Evolutionary conservation across 768 basidiomycete genomes (phyloP).

Genomic region (Royoungia palumana): DNA sequence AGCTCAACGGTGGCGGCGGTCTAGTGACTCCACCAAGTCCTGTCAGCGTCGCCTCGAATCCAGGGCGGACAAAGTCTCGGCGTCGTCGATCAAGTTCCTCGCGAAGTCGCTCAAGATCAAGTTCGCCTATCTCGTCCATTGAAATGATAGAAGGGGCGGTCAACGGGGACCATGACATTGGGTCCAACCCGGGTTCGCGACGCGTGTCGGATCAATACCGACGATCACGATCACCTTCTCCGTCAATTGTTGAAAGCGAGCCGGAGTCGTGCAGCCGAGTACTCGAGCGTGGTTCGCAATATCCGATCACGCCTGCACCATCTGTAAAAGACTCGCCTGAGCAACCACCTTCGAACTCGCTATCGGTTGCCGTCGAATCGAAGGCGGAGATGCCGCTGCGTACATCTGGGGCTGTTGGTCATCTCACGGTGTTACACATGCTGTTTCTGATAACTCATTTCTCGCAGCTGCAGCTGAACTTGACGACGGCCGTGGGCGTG

Average conservation of each 20-base stretch:
- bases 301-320: slow-evolving; percentile 30
- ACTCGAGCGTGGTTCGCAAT: slow-evolving; percentile 20
- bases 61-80: slow-evolving; percentile 38
- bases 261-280: slow-evolving; percentile 22
- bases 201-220: slow-evolving; percentile 22
- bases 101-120: slow-evolving; percentile 36
- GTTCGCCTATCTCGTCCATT: slow-evolving; percentile 33
- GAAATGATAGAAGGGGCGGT: slow-evolving; percentile 32
- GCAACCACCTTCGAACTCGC: slow-evolving; percentile 11
- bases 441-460: slow-evolving; percentile 19
- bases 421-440: slow-evolving; percentile 15
- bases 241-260: slow-evolving; percentile 30
- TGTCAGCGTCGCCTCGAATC: slow-evolving; percentile 65
- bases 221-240: slow-evolving; percentile 30
- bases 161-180: slow-evolving; percentile 15
- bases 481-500: slow-evolving; percentile 59
- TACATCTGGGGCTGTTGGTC: slow-evolving; percentile 28
- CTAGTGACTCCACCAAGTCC: slow-evolving; percentile 78
- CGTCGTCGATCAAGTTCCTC: slow-evolving; percentile 45
- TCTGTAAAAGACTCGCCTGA: slow-evolving; percentile 31
- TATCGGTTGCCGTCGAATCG: slow-evolving; percentile 9
- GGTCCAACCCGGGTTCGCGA: slow-evolving; percentile 20
- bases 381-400: slow-evolving; percentile 18
- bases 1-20: slow-evolving; percentile 39
- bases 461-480: slow-evolving; percentile 28